Evolutionary conservation across 306 rosid species (phyloP).

Genomic region (Cucurbita moschata): DNA sequence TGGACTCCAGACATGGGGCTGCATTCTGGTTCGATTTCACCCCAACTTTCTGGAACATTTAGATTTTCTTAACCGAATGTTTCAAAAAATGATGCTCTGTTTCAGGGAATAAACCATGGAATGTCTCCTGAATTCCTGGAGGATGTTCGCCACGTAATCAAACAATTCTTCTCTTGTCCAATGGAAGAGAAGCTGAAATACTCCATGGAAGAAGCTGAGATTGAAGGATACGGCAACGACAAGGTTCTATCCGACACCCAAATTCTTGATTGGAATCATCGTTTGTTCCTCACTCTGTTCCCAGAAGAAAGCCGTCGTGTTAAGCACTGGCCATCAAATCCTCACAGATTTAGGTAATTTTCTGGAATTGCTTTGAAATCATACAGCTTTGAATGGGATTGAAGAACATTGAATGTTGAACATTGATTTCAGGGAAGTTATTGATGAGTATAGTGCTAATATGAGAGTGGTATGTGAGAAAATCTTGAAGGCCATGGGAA

Average conservation of each 20-base stretch:
- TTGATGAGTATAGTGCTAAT: conserved; percentile 32
- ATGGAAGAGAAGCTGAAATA: conserved; percentile 27
- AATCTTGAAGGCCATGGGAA: conserved; percentile 58
- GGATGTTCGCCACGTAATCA: not conserved
- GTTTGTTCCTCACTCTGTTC: conserved; percentile 8
- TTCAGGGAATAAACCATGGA: conserved; percentile 1
- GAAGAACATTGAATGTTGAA: not conserved
- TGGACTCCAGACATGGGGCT: conserved; percentile 21
- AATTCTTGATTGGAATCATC: conserved; percentile 43
- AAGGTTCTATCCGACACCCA: conserved; percentile 14
- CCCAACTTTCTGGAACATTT: not conserved
- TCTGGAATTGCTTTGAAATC: not conserved
- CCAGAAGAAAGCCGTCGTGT: conserved; percentile 30
- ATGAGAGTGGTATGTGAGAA: conserved; percentile 22
- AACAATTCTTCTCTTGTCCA: conserved; percentile 25
- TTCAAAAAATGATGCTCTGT: not conserved
- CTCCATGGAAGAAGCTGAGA: conserved; percentile 18
- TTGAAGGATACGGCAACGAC: conserved; percentile 50
- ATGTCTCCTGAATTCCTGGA: not conserved
- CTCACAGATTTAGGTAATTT: conserved; percentile 25
- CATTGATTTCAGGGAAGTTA: conserved; percentile 20
- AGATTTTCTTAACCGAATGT: too few relatives aligned
- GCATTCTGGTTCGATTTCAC: conserved; percentile 19
- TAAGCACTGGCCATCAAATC: conserved; percentile 36
- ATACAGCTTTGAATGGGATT: not conserved